Evolutionary conservation across 139 green algal genomes (phyloP).

Genomic region (Coccomyxa sp.): DNA sequence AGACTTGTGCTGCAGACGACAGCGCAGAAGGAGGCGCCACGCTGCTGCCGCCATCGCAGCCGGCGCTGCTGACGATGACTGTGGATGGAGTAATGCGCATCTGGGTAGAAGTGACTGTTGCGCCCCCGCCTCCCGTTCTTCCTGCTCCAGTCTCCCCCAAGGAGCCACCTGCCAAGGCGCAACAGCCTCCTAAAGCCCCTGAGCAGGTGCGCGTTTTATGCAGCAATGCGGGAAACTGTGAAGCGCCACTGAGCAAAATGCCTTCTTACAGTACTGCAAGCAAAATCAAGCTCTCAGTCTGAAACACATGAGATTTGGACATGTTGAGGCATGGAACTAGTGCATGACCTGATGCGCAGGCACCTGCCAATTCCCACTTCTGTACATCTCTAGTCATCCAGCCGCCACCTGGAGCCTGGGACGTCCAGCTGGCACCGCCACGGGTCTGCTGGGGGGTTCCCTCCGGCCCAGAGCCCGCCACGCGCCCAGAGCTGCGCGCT

Average conservation of each 20-base stretch:
- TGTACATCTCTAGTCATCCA: slow-evolving; percentile 61
- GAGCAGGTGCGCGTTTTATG: too few species aligned
- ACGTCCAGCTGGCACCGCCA: slow-evolving; percentile 20
- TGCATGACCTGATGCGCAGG: background rate
- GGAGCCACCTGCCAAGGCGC: slow-evolving; percentile 2
- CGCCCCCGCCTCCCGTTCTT: background rate
- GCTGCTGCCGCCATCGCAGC: slow-evolving; percentile 23
- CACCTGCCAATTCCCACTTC: slow-evolving; percentile 41
- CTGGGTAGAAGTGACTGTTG: slow-evolving; percentile 53
- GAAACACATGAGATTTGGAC: too few species aligned
- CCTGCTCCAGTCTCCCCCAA: slow-evolving; percentile 5
- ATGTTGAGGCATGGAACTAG: background rate
- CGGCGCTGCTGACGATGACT: slow-evolving; percentile 54
- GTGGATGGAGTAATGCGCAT: slow-evolving; percentile 52
- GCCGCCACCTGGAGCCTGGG: slow-evolving; percentile 28
- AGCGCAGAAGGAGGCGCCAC: slow-evolving; percentile 3
- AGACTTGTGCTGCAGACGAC: background rate
- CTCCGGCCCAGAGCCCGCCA: background rate
- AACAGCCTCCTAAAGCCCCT: too few species aligned
- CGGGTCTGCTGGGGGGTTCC: slow-evolving; percentile 38
- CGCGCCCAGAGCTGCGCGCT: background rate
- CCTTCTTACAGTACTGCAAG: too few species aligned
- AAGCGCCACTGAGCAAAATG: too few species aligned
- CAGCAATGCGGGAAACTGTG: background rate
- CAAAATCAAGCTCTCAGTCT: background rate